Base-by-base conservation (phyloP, 2,329 filamentous ascomycete species). In the Curvularia eragrostidis region DNA sequence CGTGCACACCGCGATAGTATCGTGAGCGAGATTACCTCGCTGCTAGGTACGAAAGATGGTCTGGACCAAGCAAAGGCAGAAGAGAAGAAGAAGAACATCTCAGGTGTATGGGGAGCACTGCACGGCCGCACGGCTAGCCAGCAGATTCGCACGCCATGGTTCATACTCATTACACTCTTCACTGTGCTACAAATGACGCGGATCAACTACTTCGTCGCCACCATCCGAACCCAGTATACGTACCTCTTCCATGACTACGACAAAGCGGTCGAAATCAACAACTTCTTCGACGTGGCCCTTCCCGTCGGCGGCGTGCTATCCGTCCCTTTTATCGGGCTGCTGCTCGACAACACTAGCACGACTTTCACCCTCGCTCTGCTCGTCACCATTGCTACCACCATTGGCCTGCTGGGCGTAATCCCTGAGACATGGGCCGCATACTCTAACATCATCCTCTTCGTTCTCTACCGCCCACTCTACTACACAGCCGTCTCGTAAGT, bases 161-260 rank as follows among this genome's bases (percentile, higher is more conserved):
- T 95, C 75, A 81, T 92, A 18, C 83, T 96, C 49, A 91, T 96
- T 68, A 91, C 91, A 10, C 76, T 92, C 12, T 95, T 96, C 76
- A 96, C 91, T 1, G 77, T 84, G 32, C 64, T 84, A 1, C 82
- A 84, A 71, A 86, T 83, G 79, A 89, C 96, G 62, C 85, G 81
- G 9, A 96, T 97, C 82, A 97, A 97, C 79, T 97, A 93, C 80
- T 96, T 97, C 69, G 91, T 97, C 47, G 92, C 93, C 1, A 96
- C 93, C 2, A 89, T 97, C 62, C 86, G 90, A 1, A 83, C 89
- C 1, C 93, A 97, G 75, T 96, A 96, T 77, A 85, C 87, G 43
- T 89, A 88, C 67, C 84, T 97, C 8, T 85, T 97, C 15, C 81
- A 82, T 44, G 86, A 86, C 10, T 80, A 82, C 58, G 75, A 80